Base-by-base conservation (phyloP, 1,284 basidiomycete genomes). In the Trametes sp. region DNA sequence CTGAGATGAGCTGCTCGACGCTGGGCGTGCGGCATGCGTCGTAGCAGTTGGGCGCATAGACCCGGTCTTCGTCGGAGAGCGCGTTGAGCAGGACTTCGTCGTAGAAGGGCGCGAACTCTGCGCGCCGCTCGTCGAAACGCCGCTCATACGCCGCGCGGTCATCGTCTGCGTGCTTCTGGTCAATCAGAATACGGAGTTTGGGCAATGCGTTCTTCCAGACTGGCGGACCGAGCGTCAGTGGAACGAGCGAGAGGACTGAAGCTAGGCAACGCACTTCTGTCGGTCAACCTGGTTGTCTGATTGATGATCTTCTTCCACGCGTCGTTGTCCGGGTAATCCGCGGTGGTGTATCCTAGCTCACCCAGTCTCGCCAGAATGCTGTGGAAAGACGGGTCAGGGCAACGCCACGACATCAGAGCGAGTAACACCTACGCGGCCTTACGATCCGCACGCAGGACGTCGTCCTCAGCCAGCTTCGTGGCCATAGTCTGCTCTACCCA, bases 141-240 rank as follows among this genome's bases (percentile, higher is more conserved):
- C 11, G 44, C n/a, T 46, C 50, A 28, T 31, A 52, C 10, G 42
- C 50, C 2, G 54, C 54, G 11, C 10, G 24, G 6, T 13, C 21
- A 29, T 57, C 56, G 7, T 28, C 38, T 19, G 29, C 35, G 6
- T n/a, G 50, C 19, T 54, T 44, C 45, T 54, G 44, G 14, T 63
- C 45, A 19, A 63, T 31, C 24, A 58, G 53, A 6, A 21, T 31
- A 4, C n/a, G 26, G 0, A 63, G 45, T 29, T 63, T 63, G 23
- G 56, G 61, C 4, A 33, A 46, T 13, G 48, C 36, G 7, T n/a
- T 51, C 31, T 49, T 59, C 61, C 61, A 63, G n/a, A 55, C 61
- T 59, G 35, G 6, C 8, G 19, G 19, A 42, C 9, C 3, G 11
- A 36, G 4, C 2, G 46, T 23, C 24, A 38, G 31, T 21, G 41